Base-by-base conservation (phyloP, 345 rosid species). In the Aquilaria yunnanensis region DNA sequence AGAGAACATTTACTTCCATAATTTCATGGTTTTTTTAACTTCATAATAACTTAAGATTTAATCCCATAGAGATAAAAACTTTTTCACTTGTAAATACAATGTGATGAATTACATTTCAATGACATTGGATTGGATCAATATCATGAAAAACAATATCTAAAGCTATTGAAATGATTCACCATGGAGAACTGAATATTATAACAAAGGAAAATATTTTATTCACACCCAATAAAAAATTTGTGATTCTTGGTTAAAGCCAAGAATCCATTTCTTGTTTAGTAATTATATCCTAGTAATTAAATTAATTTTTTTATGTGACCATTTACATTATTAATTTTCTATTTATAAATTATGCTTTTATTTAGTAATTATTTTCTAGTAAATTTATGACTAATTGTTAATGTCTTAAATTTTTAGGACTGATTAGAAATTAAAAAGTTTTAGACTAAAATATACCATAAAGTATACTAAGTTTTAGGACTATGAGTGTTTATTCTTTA, bases 141-240 rank as follows among this genome's bases (percentile, higher is more conserved):
- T 16, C 16, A 16, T 16, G 16, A 16, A 16, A 16, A 16, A 16
- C 16, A 16, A 16, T 16, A 16, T 16, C 16, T 16, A 16, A 16
- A 16, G 16, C 16, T 16, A 16, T 16, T 16, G 16, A 16, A 16
- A 16, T 16, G 16, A 29, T 29, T 47, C 45, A 60, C 48, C 14
- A 8, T 57, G 46, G 3, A 57, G 60, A 57, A 37, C 12, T 57
- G 30, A 57, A 57, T 57, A 57, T 9, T 37, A 37, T 57, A 57
- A 57, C 48, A 57, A 32, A 57, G 23, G 60, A n/a, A n/a, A 29
- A n/a, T 57, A 2, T 5, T 57, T 57, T 57, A 14, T 57, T 46
- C 48, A 57, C 48, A 57, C 30, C 31, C 0, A 57, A 57, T 57
- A 13, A 9, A 41, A 57, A 37, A 6, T 14, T 57, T 2, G 54